Percentiles rank a stretch among this genome's conserved stretches.
Evolutionary conservation across 2,329 filamentous ascomycete genomes (phyloP).

Genomic region (Plectosphaerella sp.): DNA sequence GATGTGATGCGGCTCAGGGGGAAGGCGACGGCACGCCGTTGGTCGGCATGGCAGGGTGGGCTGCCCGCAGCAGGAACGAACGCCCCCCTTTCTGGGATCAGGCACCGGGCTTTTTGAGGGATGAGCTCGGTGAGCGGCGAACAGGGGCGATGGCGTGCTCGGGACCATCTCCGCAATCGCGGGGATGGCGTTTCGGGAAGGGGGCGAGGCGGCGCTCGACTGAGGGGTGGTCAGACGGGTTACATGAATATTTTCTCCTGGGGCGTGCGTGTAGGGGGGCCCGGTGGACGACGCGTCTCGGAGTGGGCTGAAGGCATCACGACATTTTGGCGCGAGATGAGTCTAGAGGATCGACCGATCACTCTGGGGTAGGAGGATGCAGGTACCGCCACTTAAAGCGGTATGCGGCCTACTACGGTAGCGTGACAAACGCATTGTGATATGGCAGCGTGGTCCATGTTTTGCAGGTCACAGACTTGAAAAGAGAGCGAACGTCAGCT

Average conservation of each 20-base stretch:
- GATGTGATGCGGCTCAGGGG: conserved; percentile 1
- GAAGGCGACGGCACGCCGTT: neutral
- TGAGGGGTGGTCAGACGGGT: neutral
- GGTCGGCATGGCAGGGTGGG: neutral
- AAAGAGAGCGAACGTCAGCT: too few relatives aligned
- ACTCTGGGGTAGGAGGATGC: neutral
- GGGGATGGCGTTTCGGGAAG: conserved; percentile 1
- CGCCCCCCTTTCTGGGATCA: too few relatives aligned
- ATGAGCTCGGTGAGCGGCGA: too few relatives aligned
- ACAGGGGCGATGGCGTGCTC: conserved; percentile 2
- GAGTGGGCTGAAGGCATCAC: conserved; percentile 1
- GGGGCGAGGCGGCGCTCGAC: neutral
- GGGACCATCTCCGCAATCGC: conserved; percentile 1
- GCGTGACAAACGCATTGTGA: too few relatives aligned
- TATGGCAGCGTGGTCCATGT: too few relatives aligned
- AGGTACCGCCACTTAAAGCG: neutral
- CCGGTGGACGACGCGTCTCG: neutral
- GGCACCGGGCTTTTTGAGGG: too few relatives aligned
- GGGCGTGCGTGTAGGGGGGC: neutral
- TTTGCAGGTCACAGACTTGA: too few relatives aligned
- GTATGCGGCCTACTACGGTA: too few relatives aligned
- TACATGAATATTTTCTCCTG: neutral
- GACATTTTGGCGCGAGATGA: conserved; percentile 3
- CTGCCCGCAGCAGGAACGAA: too few relatives aligned
- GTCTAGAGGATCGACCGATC: neutral